Evolutionary conservation across 176 grass and related monocot species (phyloP).

Genomic region (Triticum turgidum): DNA sequence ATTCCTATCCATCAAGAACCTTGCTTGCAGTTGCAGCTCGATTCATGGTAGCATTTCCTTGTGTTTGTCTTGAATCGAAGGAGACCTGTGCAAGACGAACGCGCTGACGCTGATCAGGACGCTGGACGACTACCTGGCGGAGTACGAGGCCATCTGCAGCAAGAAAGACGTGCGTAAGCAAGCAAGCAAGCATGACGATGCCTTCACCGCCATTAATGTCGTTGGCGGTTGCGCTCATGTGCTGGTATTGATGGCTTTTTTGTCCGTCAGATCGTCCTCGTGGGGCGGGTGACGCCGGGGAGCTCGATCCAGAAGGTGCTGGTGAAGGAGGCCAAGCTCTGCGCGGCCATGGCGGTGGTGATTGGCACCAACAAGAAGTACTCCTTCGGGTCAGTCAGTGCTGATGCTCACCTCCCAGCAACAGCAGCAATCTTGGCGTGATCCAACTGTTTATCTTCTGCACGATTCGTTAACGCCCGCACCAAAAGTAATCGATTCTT

Average conservation of each 20-base stretch:
- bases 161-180: slow-evolving; percentile 59
- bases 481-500: neutral
- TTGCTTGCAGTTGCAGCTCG: neutral
- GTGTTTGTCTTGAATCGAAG: neutral
- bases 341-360: slow-evolving; percentile 69
- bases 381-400: slow-evolving; percentile 76
- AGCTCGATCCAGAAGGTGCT: slow-evolving; percentile 80
- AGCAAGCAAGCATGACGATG: slow-evolving; percentile 14
- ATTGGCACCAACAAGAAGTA: slow-evolving; percentile 80
- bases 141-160: slow-evolving; percentile 67
- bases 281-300: slow-evolving; percentile 79
- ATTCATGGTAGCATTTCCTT: neutral
- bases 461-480: neutral
- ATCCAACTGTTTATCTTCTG: slow-evolving; percentile 38
- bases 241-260: slow-evolving; percentile 3
- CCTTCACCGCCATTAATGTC: neutral
- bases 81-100: slow-evolving; percentile 71
- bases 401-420: neutral
- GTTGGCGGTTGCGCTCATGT: slow-evolving; percentile 14
- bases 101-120: slow-evolving; percentile 70
- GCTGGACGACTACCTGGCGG: slow-evolving; percentile 75
- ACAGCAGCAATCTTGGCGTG: slow-evolving; percentile 34
- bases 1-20: neutral
- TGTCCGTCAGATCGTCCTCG: slow-evolving; percentile 59
- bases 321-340: slow-evolving; percentile 86